phyloP scores from a whole-genome alignment of 192 early-diverging fungal species.

The Linnemannia zychae region DNA sequence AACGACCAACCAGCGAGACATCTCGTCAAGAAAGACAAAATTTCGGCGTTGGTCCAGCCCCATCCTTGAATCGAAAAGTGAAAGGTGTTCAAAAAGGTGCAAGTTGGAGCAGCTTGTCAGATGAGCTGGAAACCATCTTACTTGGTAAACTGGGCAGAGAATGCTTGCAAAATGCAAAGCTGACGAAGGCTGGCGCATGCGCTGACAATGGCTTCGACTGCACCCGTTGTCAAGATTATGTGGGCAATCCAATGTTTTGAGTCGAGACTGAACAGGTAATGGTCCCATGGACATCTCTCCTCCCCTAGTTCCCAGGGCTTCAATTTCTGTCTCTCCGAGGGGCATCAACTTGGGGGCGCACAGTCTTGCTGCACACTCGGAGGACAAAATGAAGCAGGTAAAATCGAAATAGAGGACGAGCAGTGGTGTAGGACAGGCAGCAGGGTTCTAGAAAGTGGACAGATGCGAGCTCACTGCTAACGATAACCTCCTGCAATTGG shows the following conservation, averaged over 20 bases:
- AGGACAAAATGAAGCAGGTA: not conserved
- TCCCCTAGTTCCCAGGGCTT: not conserved
- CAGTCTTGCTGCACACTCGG: not conserved
- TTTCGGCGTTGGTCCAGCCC: not conserved
- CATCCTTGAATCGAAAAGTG: not conserved
- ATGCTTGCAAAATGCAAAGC: conserved; percentile 1
- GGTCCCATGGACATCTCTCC: not conserved
- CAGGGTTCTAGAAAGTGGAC: not conserved
- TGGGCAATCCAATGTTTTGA: not conserved
- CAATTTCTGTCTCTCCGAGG: not conserved
- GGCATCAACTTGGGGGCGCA: not conserved
- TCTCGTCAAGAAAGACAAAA: not conserved
- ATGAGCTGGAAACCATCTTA: not conserved
- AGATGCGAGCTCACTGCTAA: not conserved
- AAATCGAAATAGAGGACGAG: not conserved
- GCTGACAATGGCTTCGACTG: not conserved
- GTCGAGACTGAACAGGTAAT: not conserved
- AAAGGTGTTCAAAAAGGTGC: not conserved
- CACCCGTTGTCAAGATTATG: not conserved
- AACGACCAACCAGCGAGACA: conserved; percentile 1
- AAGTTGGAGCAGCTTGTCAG: not conserved
- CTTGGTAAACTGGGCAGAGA: not conserved
- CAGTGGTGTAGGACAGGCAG: not conserved
- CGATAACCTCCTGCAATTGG: not conserved
- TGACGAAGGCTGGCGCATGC: not conserved